Conservation (phyloP, 225 moss, liverwort and hornwort species). For the Neckera pumila region DNA sequence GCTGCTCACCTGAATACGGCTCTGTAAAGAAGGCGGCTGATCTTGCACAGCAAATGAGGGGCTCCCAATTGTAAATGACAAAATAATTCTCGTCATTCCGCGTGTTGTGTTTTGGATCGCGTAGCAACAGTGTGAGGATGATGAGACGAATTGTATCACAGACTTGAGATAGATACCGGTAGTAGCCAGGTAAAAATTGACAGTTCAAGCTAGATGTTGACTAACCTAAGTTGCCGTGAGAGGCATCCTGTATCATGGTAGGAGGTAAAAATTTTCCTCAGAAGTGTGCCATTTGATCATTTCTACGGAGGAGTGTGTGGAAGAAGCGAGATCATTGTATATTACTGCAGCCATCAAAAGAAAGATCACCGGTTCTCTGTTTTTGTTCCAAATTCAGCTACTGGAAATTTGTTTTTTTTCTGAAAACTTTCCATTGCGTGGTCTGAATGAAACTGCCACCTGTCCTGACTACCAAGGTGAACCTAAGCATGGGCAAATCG, state of each 20-base stretch:
- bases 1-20: conserved; percentile 10
- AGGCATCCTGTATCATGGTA: background rate
- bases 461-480: too few relatives aligned
- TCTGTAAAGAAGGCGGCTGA: background rate
- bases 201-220: background rate
- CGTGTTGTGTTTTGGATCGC: background rate
- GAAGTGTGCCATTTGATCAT: background rate
- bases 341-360: background rate
- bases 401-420: background rate
- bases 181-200: background rate
- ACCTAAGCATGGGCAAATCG: background rate
- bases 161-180: background rate
- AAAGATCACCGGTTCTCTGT: background rate
- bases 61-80: background rate
- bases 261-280: background rate
- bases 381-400: background rate
- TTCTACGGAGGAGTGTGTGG: background rate
- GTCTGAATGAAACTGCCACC: background rate
- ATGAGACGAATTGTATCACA: background rate
- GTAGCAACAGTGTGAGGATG: background rate
- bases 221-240: background rate
- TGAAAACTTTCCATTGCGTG: too few relatives aligned
- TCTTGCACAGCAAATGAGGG: background rate
- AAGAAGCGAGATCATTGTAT: background rate
- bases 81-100: background rate